These are phyloP conservation scores for Musa balbisiana DNA, from an alignment of 202 grass and related monocot genomes.

Conservation along the genomic window DNA sequence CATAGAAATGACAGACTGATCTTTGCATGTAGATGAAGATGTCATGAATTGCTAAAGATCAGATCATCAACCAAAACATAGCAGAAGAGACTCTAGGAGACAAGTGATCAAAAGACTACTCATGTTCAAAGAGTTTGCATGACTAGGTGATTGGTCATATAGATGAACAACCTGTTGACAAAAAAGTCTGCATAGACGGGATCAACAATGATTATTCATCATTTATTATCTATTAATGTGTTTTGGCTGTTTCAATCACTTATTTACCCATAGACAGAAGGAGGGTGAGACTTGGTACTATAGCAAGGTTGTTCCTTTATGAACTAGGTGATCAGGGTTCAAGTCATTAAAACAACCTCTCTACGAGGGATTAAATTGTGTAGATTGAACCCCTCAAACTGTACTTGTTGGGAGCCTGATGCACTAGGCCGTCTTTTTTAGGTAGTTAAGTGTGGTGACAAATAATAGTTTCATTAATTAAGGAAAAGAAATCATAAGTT, in stretches of 20 bases:
- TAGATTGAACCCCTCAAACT: background rate
- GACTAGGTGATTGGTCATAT: background rate
- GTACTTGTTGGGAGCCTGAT: background rate
- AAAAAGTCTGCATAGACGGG: background rate
- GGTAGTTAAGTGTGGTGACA: background rate
- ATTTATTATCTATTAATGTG: background rate
- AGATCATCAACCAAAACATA: background rate
- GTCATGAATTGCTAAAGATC: background rate
- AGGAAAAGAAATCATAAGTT: background rate
- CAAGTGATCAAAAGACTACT: background rate
- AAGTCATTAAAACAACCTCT: background rate
- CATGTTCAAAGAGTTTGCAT: background rate
- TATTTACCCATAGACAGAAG: background rate
- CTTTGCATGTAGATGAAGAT: background rate
- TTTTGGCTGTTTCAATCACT: background rate
- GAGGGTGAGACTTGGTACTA: no score
- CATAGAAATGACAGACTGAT: background rate
- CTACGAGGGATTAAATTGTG: background rate
- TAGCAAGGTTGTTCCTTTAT: no score
- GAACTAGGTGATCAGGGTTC: background rate
- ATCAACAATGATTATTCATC: background rate
- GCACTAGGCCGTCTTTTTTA: background rate
- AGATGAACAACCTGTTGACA: background rate
- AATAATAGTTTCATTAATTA: no score
- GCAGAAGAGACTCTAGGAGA: background rate